Conservation (phyloP, 768 basidiomycete species). For the Glaciozyma martinii region DNA sequence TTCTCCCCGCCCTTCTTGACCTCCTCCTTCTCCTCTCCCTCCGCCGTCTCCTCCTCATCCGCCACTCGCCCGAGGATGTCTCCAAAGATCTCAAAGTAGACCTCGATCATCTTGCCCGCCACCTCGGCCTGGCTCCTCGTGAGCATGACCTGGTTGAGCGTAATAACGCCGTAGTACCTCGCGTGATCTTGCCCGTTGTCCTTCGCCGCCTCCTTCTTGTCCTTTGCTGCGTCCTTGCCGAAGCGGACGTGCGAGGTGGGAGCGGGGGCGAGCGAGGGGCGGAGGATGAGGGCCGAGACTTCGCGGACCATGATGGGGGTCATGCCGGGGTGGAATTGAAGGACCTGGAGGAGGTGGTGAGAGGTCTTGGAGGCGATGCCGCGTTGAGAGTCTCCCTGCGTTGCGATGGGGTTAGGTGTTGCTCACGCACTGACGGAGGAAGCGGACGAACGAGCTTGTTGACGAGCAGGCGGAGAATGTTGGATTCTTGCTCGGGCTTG, state of each 20-base stretch:
- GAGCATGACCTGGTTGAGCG: slow-evolving; percentile 86
- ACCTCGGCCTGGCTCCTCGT: slow-evolving; percentile 58
- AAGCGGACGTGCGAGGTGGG: slow-evolving; percentile 46
- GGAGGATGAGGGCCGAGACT: slow-evolving; percentile 66
- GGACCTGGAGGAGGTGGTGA: slow-evolving; percentile 74
- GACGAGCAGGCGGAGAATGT: slow-evolving; percentile 78
- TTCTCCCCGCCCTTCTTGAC: slow-evolving; percentile 23
- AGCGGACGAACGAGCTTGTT: slow-evolving; percentile 70
- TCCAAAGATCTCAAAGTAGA: slow-evolving; percentile 91
- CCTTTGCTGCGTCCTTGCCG: slow-evolving; percentile 31
- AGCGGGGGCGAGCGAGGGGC: slow-evolving; percentile 45
- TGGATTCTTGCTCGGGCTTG: slow-evolving; percentile 96
- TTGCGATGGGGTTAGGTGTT: not conserved
- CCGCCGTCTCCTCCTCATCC: slow-evolving; percentile 33
- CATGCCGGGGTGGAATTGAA: slow-evolving; percentile 89
- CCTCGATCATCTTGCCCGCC: slow-evolving; percentile 66
- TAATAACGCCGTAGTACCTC: slow-evolving; percentile 84
- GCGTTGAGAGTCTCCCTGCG: slow-evolving; percentile 78
- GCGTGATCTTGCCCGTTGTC: slow-evolving; percentile 50
- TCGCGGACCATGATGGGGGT: slow-evolving; percentile 81
- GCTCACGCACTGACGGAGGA: not conserved
- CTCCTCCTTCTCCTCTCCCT: slow-evolving; percentile 28
- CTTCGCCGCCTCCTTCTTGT: slow-evolving; percentile 42
- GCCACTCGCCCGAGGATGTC: slow-evolving; percentile 58
- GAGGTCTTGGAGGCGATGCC: slow-evolving; percentile 81